phyloP scores from a whole-genome alignment of 139 green algal genomes.

The Chlorella sp. region DNA sequence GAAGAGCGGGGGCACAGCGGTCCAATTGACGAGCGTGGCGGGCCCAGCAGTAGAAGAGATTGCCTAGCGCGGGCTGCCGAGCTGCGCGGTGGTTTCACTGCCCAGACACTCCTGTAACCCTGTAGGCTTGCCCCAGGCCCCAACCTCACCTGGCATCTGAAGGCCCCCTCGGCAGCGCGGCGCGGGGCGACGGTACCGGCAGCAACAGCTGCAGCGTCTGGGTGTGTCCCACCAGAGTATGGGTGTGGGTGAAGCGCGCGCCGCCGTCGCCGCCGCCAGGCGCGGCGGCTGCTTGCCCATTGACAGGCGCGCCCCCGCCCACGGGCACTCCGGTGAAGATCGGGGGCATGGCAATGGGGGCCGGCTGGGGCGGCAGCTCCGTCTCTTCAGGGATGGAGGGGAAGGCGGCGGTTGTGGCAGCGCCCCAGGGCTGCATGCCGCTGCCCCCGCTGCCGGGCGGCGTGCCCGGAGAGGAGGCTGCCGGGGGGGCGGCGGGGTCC shows the following conservation, averaged over 20 bases:
- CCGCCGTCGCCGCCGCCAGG: not conserved
- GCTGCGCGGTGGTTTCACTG: not conserved
- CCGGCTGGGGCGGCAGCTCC: not conserved
- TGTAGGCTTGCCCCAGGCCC: not conserved
- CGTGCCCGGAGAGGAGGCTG: not conserved
- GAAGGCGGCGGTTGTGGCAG: not conserved
- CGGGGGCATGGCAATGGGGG: not conserved
- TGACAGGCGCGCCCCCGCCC: not conserved
- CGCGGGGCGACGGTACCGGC: not conserved
- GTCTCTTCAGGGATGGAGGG: conserved; percentile 30
- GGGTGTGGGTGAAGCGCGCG: not conserved
- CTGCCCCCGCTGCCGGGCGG: not conserved
- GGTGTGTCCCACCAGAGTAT: not conserved
- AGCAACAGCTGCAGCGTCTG: not conserved
- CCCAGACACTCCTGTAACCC: not conserved
- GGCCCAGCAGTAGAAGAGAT: too few species aligned
- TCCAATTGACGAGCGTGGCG: too few species aligned
- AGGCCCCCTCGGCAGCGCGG: not conserved
- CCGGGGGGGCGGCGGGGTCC: not conserved
- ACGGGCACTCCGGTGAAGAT: not conserved
- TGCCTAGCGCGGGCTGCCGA: not conserved
- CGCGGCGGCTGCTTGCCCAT: not conserved
- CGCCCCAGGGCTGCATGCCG: not conserved
- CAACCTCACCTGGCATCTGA: not conserved
- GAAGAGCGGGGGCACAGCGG: too few species aligned